Conservation (phyloP, 176 grass and related monocot species). For the Aegilops umbellulata region DNA sequence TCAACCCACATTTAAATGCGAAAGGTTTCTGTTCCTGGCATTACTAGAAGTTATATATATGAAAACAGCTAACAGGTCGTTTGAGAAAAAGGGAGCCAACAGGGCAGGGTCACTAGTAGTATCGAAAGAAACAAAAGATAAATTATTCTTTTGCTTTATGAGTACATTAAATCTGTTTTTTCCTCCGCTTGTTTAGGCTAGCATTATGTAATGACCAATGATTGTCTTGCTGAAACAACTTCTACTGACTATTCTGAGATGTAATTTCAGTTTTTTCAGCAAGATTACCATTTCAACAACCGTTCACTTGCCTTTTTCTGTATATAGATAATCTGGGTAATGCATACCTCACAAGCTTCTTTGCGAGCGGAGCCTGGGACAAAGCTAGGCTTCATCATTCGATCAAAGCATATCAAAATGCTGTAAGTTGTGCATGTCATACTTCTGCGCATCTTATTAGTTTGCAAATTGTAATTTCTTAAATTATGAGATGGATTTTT, state of each 20-base stretch:
- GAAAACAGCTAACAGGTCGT: background rate
- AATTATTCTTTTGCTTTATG: background rate
- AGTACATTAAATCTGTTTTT: background rate
- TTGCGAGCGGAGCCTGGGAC: slow-evolving; percentile 78
- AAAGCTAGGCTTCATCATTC: slow-evolving; percentile 74
- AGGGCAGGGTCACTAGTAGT: background rate
- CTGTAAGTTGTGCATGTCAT: slow-evolving; percentile 66
- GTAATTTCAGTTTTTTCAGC: background rate
- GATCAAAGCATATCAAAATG: slow-evolving; percentile 98
- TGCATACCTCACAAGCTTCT: slow-evolving; percentile 97
- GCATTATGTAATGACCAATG: no score
- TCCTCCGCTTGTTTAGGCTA: no score
- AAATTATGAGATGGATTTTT: background rate
- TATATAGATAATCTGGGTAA: slow-evolving; percentile 88
- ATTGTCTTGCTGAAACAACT: background rate
- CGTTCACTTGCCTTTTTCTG: slow-evolving; percentile 2
- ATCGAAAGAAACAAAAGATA: background rate
- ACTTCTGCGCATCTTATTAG: background rate
- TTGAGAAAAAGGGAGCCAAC: background rate
- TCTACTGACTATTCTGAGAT: background rate
- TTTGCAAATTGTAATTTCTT: background rate
- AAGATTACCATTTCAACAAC: slow-evolving; percentile 11
- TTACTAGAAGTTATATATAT: background rate
- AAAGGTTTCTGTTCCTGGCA: background rate
- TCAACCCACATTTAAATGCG: background rate